Percentiles rank a stretch among this genome's conserved stretches.
Conservation (phyloP, 805 yeast genomes). For the Lipomyces sp. region DNA sequence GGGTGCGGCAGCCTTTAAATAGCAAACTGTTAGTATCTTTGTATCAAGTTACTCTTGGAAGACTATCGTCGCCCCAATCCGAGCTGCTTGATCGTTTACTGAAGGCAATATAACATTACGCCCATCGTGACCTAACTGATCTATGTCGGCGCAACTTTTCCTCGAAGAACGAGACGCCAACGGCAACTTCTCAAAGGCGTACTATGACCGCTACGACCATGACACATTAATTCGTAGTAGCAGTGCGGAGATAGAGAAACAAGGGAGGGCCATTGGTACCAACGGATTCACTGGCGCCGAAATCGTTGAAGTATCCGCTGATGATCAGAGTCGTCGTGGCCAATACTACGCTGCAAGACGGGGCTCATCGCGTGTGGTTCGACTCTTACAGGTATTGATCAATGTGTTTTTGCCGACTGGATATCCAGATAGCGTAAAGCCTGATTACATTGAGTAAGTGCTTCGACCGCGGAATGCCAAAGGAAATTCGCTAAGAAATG, state of each 20-base stretch:
- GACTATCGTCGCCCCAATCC: too few relatives aligned
- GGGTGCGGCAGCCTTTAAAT: too few relatives aligned
- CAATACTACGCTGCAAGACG: conserved; percentile 3
- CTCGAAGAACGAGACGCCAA: conserved; percentile 35
- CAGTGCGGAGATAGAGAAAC: background rate
- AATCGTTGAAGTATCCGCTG: conserved; percentile 17
- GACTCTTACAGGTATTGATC: conserved; percentile 39
- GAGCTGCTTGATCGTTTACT: background rate
- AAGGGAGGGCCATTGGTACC: background rate
- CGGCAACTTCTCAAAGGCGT: conserved; percentile 26
- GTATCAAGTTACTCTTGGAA: too few relatives aligned
- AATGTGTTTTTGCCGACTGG: conserved; percentile 48
- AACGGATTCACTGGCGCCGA: background rate
- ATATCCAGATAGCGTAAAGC: conserved; percentile 45
- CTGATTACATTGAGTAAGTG: conserved; percentile 43
- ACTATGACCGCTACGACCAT: conserved; percentile 16
- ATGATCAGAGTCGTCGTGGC: background rate
- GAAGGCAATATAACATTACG: background rate
- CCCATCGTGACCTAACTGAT: background rate
- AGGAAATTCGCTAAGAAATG: background rate
- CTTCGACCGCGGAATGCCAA: background rate
- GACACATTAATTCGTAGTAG: background rate
- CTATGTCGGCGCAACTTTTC: background rate
- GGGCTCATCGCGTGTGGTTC: conserved; percentile 10
- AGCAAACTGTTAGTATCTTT: too few relatives aligned